Percentiles rank a stretch among this genome's conserved stretches.
phyloP scores from a whole-genome alignment of 2,329 filamentous ascomycete genomes.

The Cercospora zeae-maydis region DNA sequence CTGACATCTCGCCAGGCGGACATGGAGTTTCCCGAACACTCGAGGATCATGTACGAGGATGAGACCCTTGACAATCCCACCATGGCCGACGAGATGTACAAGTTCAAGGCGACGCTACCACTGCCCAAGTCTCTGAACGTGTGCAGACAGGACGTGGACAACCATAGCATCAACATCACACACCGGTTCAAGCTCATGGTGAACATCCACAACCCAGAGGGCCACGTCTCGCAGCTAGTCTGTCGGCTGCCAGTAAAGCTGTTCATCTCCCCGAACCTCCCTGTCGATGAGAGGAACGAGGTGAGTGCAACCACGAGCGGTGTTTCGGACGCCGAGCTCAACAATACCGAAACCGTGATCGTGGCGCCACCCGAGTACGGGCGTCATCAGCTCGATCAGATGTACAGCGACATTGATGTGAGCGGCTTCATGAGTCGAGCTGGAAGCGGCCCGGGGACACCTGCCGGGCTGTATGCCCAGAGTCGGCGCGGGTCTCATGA shows the following conservation, averaged over 20 bases:
- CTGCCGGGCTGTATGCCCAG: conserved; percentile 60
- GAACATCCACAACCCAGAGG: conserved; percentile 89
- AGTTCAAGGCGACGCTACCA: conserved; percentile 58
- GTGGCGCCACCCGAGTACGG: conserved; percentile 91
- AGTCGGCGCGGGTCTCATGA: conserved; percentile 74
- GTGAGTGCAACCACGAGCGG: conserved; percentile 53
- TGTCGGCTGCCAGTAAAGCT: conserved; percentile 87
- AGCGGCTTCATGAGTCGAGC: conserved; percentile 63
- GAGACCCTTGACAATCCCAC: conserved; percentile 39
- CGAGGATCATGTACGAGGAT: conserved; percentile 37
- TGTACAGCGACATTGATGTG: conserved; percentile 83
- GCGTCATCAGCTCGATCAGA: conserved; percentile 80
- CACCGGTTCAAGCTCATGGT: conserved; percentile 92
- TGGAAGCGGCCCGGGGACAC: conserved; percentile 63
- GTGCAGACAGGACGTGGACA: conserved; percentile 86
- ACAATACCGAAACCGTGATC: conserved; percentile 54
- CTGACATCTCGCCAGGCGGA: conserved; percentile 19
- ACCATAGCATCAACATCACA: conserved; percentile 82
- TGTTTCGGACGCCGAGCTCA: conserved; percentile 42
- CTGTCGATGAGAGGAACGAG: conserved; percentile 81
- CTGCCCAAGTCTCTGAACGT: conserved; percentile 77
- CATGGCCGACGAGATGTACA: conserved; percentile 55
- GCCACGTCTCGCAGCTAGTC: conserved; percentile 87
- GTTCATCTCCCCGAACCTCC: conserved; percentile 92
- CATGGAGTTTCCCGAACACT: conserved; percentile 39